A percentile compares a stretch with the other conserved stretches of the same genome.
Evolutionary conservation across 345 rosid genomes (phyloP).

Genomic region (Luvunga scandens): DNA sequence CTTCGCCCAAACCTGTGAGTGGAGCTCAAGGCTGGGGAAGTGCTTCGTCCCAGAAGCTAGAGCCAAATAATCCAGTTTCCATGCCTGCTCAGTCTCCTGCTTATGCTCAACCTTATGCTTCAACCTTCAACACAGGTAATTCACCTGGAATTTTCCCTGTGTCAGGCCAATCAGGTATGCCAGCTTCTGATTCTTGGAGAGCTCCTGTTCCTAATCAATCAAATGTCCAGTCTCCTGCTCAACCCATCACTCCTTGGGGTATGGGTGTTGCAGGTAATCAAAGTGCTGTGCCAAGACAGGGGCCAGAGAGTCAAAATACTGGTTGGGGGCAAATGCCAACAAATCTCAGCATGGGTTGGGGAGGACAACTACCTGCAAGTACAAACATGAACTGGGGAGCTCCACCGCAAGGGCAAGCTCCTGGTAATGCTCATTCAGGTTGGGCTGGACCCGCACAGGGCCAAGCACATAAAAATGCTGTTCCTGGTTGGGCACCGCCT

Average conservation of each 20-base stretch:
- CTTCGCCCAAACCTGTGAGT: conserved; percentile 34
- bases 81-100: conserved; percentile 36
- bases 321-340: conserved; percentile 58
- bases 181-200: conserved; percentile 65
- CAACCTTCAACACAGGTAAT: conserved; percentile 34
- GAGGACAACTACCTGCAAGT: conserved; percentile 49
- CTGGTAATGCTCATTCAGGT: conserved; percentile 44
- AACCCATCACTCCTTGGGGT: conserved; percentile 50
- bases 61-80: conserved; percentile 25
- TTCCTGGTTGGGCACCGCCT: conserved; percentile 57
- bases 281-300: conserved; percentile 34
- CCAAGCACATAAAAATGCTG: conserved; percentile 49
- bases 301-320: conserved; percentile 42
- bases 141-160: conserved; percentile 37
- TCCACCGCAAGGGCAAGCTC: conserved; percentile 44
- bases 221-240: conserved; percentile 35
- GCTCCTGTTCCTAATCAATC: conserved; percentile 43
- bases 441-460: conserved; percentile 55
- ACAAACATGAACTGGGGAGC: conserved; percentile 49
- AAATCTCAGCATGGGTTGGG: conserved; percentile 66
- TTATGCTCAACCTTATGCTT: conserved; percentile 38
- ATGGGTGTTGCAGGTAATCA: conserved; percentile 38
- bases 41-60: conserved; percentile 41
- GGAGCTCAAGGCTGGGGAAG: conserved; percentile 56
- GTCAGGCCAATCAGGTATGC: conserved; percentile 37